Base-by-base conservation (phyloP, 805 yeast genomes). In the Candida silvatica region DNA sequence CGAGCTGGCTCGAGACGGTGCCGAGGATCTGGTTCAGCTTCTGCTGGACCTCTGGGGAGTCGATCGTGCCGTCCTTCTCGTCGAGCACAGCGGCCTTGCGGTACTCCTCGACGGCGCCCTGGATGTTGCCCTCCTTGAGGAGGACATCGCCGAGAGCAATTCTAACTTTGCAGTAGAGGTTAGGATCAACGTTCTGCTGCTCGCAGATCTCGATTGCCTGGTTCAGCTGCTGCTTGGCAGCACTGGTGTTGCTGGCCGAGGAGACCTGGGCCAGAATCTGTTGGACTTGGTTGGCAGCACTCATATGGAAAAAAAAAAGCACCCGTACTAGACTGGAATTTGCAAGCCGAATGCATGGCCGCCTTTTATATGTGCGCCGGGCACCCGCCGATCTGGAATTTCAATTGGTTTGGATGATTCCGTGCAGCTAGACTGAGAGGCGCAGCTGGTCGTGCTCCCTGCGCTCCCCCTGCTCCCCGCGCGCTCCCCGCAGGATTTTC, bases 161-260 rank as follows among this genome's bases (percentile, higher is more conserved):
- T 80, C 52, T 44, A 26, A 39, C 47, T 33, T 43, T 50, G 35
- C 54, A 46, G 22, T 31, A 44, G 20, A 54, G 36, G 36, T 55
- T 54, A 11, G 56, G 39, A 31, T 55, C 58, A 17, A 54, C 35
- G 15, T 40, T 39, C 19, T 46, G 33, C n/a, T 34, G 20, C 16
- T 44, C 37, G 32, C 52, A 47, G 4, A 45, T 27, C 6, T 39
- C 25, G 18, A 52, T 37, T 4, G 57, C 57, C 26, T 40, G 30
- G 16, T 42, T 27, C n/a, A 40, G 37, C 15, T 37, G 35, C 9
- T 38, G 36, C 31, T 42, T 40, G 6, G 55, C 51, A 20, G 45
- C 41, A 4, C 31, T 14, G 3, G 39, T 27, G 30, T 44, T 36
- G 17, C 37, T 34, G 6, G 42, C 23, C 16, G 30, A 27, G 1